Evolutionary conservation across 129 eudicot genomes (phyloP), one percentile per base, ranked within the genome.

Genomic region (Tanacetum coccineum): DNA sequence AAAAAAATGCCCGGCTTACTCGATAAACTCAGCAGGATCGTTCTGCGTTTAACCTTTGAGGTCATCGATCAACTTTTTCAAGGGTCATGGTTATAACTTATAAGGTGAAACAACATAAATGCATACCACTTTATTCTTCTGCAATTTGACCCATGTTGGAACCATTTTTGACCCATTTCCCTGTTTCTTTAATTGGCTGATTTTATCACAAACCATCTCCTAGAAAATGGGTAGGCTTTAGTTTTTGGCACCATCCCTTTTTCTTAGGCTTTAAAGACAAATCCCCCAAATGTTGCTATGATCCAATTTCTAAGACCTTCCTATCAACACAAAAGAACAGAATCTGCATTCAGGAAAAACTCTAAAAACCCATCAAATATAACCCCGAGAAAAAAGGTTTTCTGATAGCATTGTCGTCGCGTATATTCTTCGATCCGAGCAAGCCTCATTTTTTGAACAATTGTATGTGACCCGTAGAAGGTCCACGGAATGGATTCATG

Each of bases 401-500:
- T 3, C 7, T 30, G 2, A 18, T 62, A 36, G 18, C 17, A 22
- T 54, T 44, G 30, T 64, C 20, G n/a, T 21, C 28, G 13, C 15
- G 3, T 12, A 40, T n/a, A n/a, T n/a, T 25, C 14, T 15, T 6
- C 55, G 45, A 10, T 13, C 7, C 9, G 40, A 64, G 45, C 42
- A 49, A 14, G 13, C 12, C 5, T 4, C 10, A n/a, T n/a, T n/a
- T n/a, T n/a, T n/a, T n/a, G n/a, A n/a, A n/a, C n/a, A n/a, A n/a
- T n/a, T n/a, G n/a, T n/a, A n/a, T n/a, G n/a, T n/a, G n/a, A 46
- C 18, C 0, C n/a, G 11, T 44, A 64, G 12, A 72, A 49, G 75
- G 21, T 17, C 28, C 19, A 10, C 0, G 0, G 7, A 30, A 66
- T 87, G 91, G 96, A 81, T 72, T 74, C 85, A 20, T 85, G 90